Evolutionary conservation across 2,329 filamentous ascomycete species (phyloP).

Genomic region (Fusarium nodosum): DNA sequence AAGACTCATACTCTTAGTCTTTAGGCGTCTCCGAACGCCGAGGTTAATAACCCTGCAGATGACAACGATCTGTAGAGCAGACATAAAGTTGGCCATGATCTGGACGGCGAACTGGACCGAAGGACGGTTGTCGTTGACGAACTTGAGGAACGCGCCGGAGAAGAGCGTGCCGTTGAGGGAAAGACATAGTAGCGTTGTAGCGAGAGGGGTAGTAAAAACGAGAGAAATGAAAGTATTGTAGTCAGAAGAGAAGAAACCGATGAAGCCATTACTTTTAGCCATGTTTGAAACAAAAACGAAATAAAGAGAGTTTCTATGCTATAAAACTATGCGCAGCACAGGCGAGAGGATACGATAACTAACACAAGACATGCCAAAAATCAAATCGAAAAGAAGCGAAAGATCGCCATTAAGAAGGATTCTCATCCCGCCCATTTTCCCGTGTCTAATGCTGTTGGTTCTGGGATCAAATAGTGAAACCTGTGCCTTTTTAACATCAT

Average conservation of each 20-base stretch:
- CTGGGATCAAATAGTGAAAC: conserved; percentile 8
- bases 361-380: not conserved
- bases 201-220: conserved; percentile 16
- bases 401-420: conserved; percentile 14
- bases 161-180: conserved; percentile 12
- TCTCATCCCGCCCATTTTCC: not conserved
- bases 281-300: not conserved
- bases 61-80: conserved; percentile 2
- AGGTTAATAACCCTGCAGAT: conserved; percentile 25
- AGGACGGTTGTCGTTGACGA: not conserved
- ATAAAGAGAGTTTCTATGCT: not conserved
- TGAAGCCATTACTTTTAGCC: conserved; percentile 9
- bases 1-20: conserved; percentile 24
- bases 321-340: conserved; percentile 10
- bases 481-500: not conserved
- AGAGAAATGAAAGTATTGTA: conserved; percentile 26
- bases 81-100: conserved; percentile 20
- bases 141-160: conserved; percentile 11
- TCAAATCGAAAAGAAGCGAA: not conserved
- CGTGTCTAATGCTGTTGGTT: conserved; percentile 6
- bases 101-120: conserved; percentile 19
- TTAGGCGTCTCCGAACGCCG: conserved; percentile 20
- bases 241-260: conserved; percentile 25
- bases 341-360: not conserved
- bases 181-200: conserved; percentile 20